These are phyloP conservation scores for Vanilla planifolia DNA, from an alignment of 106 monocot genomes.

Conservation along the genomic window DNA sequence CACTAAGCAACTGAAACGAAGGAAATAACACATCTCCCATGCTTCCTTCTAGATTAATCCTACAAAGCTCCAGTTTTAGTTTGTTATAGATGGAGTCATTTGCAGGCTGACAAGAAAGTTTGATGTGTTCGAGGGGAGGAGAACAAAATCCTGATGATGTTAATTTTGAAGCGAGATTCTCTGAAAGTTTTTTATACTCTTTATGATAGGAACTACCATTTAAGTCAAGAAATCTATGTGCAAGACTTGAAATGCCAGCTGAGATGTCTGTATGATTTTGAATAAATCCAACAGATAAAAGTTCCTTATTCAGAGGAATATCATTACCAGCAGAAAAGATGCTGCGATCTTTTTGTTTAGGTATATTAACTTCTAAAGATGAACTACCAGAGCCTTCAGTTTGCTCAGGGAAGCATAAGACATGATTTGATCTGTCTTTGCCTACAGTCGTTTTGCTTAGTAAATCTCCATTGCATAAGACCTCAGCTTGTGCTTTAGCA, in stretches of 20 bases:
- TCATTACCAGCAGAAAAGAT: constrained; percentile 8
- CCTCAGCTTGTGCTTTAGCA: constrained; percentile 2
- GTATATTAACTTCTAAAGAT: background rate
- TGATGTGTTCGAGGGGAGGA: constrained; percentile 91
- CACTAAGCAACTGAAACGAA: constrained; percentile 66
- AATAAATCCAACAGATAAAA: constrained; percentile 8
- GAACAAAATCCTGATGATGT: constrained; percentile 40
- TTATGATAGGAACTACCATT: constrained; percentile 20
- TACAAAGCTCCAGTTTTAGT: constrained; percentile 53
- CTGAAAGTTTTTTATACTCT: constrained; percentile 13
- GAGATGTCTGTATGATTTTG: constrained; percentile 22
- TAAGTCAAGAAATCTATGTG: constrained; percentile 46
- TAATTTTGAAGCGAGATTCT: constrained; percentile 13
- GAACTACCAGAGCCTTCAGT: background rate
- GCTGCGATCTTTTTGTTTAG: constrained; percentile 1
- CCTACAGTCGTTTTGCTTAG: background rate
- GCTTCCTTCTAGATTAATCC: constrained; percentile 39
- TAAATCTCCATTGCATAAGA: background rate
- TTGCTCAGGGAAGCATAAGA: background rate
- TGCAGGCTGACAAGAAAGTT: constrained; percentile 73
- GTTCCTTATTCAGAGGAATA: constrained; percentile 7
- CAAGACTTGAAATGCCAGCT: constrained; percentile 55
- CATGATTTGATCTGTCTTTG: background rate
- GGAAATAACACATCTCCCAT: constrained; percentile 57
- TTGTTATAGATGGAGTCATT: constrained; percentile 33